Evolutionary conservation across 2,329 filamentous ascomycete genomes (phyloP).

Genomic region (Colletotrichum higginsianum): DNA sequence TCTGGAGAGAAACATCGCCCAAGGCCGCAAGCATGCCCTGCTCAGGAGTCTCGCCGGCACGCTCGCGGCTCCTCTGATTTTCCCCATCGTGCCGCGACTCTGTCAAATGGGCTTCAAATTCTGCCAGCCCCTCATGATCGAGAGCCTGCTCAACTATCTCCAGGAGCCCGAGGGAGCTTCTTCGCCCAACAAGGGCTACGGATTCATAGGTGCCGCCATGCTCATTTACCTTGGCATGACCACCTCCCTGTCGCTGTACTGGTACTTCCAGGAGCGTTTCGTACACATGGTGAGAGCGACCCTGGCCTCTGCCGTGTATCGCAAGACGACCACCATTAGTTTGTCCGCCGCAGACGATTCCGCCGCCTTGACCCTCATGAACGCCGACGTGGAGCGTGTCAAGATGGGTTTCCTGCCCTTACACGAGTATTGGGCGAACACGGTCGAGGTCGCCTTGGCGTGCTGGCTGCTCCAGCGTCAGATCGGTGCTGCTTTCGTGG

Average conservation of each 20-base stretch:
- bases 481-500: constrained; percentile 29
- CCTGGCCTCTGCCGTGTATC: constrained; percentile 52
- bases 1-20: constrained; percentile 24
- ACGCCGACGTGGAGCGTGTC: constrained; percentile 62
- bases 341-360: constrained; percentile 54
- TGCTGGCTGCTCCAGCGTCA: constrained; percentile 63
- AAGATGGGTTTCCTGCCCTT: constrained; percentile 50
- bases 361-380: constrained; percentile 63
- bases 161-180: constrained; percentile 41
- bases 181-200: constrained; percentile 53
- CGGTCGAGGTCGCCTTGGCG: constrained; percentile 60
- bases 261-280: constrained; percentile 55
- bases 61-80: constrained; percentile 50
- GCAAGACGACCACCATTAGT: constrained; percentile 51
- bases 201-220: constrained; percentile 58
- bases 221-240: constrained; percentile 59
- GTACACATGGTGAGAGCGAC: constrained; percentile 52
- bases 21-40: constrained; percentile 47
- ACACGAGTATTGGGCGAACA: constrained; percentile 59
- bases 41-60: constrained; percentile 48
- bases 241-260: constrained; percentile 56
- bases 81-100: constrained; percentile 54
- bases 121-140: constrained; percentile 58
- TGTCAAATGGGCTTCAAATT: constrained; percentile 52
- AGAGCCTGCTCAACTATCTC: constrained; percentile 50